Evolutionary conservation across 345 rosid genomes (phyloP).

Genomic region (Rhodomyrtus tomentosa): DNA sequence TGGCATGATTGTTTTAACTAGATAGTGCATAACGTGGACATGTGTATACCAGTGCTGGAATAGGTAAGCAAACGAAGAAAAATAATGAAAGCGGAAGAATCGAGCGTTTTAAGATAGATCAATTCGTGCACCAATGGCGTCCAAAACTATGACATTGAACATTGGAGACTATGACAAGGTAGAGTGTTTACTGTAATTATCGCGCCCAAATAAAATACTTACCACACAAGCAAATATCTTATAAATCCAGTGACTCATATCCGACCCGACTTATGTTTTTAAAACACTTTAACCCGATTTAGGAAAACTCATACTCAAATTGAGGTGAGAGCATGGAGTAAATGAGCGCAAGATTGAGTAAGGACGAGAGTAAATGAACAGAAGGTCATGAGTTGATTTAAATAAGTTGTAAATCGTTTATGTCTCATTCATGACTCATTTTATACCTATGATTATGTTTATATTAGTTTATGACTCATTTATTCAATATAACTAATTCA

Average conservation of each 20-base stretch:
- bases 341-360: too few species aligned
- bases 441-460: too few species aligned
- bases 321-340: too few species aligned
- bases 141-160: background rate
- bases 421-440: too few species aligned
- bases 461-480: too few species aligned
- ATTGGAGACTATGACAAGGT: background rate
- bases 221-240: background rate
- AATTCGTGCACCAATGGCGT: background rate
- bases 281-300: too few species aligned
- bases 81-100: background rate
- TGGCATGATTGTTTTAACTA: background rate
- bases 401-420: too few species aligned
- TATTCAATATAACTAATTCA: too few species aligned
- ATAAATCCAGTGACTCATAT: background rate
- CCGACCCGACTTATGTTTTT: too few species aligned
- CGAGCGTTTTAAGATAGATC: background rate
- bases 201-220: background rate
- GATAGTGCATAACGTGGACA: background rate
- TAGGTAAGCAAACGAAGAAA: background rate
- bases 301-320: too few species aligned
- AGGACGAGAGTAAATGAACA: too few species aligned
- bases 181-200: background rate
- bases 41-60: background rate
- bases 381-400: too few species aligned